Evolutionary conservation across 1,284 basidiomycete species (phyloP).

Genomic region (Malassezia dermatis): DNA sequence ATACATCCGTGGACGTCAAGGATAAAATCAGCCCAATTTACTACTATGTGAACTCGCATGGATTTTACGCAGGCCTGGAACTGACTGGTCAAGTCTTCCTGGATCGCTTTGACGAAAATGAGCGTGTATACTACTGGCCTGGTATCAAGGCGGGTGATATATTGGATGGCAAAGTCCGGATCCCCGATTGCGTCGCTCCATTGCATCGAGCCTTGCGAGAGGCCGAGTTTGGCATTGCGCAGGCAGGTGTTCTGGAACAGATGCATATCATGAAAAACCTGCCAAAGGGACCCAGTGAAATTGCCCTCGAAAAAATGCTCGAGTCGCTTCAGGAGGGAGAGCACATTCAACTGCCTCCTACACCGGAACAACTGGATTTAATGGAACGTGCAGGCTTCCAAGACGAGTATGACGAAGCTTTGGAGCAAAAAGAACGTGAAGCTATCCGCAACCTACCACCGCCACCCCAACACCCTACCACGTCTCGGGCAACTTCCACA

Average conservation of each 20-base stretch:
- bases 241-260: constrained; percentile 46
- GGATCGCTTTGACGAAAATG: constrained; percentile 44
- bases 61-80: constrained; percentile 45
- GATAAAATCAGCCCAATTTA: constrained; percentile 40
- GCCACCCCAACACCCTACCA: constrained; percentile 23
- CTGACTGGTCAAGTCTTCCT: constrained; percentile 37
- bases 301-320: not conserved
- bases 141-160: constrained; percentile 38
- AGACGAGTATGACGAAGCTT: constrained; percentile 37
- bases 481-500: not conserved
- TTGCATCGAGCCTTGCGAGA: constrained; percentile 51
- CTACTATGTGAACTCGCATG: constrained; percentile 44
- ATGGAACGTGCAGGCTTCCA: constrained; percentile 41
- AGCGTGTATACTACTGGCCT: constrained; percentile 44
- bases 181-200: constrained; percentile 50
- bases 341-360: constrained; percentile 35
- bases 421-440: constrained; percentile 25
- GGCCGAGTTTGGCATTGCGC: constrained; percentile 53
- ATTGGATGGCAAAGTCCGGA: constrained; percentile 34
- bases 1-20: constrained; percentile 50
- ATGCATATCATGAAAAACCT: not conserved
- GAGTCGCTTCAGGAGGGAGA: constrained; percentile 39
- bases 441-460: constrained; percentile 27
- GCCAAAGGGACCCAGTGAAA: constrained; percentile 8
- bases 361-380: constrained; percentile 41